These are phyloP conservation scores for Trichoderma endophyticum DNA, from an alignment of 2,329 filamentous ascomycete species.

Conservation along the genomic window DNA sequence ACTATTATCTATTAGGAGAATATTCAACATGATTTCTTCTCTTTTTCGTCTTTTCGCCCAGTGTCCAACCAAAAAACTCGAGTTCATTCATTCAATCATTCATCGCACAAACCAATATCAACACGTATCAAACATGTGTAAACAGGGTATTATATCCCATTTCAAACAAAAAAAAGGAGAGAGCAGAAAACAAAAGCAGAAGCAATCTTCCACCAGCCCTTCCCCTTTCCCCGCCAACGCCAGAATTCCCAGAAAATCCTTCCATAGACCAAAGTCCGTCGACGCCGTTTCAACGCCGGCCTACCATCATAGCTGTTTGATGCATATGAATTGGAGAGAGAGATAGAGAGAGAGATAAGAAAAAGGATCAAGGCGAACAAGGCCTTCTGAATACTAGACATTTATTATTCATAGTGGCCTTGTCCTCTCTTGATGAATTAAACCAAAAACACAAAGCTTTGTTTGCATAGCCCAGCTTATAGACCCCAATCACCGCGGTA, in stretches of 20 bases:
- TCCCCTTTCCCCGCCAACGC: background rate
- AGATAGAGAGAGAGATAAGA: background rate
- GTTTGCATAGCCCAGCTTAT: background rate
- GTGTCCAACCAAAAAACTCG: background rate
- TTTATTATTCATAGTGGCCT: background rate
- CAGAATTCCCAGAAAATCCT: background rate
- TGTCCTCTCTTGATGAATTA: background rate
- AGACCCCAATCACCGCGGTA: background rate
- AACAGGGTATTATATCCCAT: slow-evolving; percentile 12
- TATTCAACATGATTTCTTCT: background rate
- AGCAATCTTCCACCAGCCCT: background rate
- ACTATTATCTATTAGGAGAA: background rate
- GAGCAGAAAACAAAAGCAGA: background rate
- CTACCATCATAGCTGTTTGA: background rate
- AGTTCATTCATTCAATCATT: background rate
- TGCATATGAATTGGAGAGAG: slow-evolving; percentile 6
- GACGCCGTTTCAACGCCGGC: slow-evolving; percentile 22
- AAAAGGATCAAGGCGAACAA: slow-evolving; percentile 23
- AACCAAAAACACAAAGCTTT: background rate
- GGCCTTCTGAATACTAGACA: background rate
- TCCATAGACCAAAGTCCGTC: slow-evolving; percentile 16
- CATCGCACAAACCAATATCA: slow-evolving; percentile 7
- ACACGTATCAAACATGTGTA: slow-evolving; percentile 4
- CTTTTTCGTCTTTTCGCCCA: background rate
- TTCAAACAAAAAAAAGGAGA: background rate